A percentile compares a stretch with the other conserved stretches of the same genome.
phyloP scores from a whole-genome alignment of 495 filamentous ascomycete species.

The Hypoxylon lienhwacheense region DNA sequence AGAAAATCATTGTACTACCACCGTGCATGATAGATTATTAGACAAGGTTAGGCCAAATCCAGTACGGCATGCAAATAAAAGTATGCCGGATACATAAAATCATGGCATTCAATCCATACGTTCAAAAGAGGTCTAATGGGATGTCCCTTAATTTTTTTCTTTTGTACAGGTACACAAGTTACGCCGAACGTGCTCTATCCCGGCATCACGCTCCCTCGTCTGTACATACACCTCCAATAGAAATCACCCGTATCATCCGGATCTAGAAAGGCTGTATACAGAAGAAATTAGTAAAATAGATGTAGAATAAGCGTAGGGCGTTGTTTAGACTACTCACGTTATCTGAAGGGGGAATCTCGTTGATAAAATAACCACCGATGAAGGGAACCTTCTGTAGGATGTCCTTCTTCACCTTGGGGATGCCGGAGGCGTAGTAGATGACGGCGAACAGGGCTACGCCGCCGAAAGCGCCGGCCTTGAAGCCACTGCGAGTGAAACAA shows the following conservation, averaged over 20 bases:
- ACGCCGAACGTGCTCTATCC: constrained; percentile 29
- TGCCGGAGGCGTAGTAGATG: constrained; percentile 62
- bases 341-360: constrained; percentile 60
- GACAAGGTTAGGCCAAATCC: constrained; percentile 12
- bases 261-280: constrained; percentile 49
- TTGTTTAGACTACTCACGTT: constrained; percentile 47
- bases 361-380: constrained; percentile 50
- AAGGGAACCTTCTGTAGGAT: constrained; percentile 62
- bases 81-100: constrained; percentile 6
- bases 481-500: constrained; percentile 44
- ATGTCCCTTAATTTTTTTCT: constrained; percentile 28
- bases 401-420: constrained; percentile 57
- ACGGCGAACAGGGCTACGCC: constrained; percentile 58
- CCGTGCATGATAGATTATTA: constrained; percentile 26
- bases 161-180: constrained; percentile 36
- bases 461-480: constrained; percentile 53
- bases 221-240: constrained; percentile 14
- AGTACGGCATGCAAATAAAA: constrained; percentile 6
- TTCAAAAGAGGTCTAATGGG: constrained; percentile 37
- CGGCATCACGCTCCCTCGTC: constrained; percentile 8
- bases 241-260: constrained; percentile 8
- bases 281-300: not conserved
- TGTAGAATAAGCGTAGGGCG: not conserved
- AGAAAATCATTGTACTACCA: constrained; percentile 20
- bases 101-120: not conserved